Conservation (phyloP, 768 basidiomycete species). For the Saitozyma sp. region DNA sequence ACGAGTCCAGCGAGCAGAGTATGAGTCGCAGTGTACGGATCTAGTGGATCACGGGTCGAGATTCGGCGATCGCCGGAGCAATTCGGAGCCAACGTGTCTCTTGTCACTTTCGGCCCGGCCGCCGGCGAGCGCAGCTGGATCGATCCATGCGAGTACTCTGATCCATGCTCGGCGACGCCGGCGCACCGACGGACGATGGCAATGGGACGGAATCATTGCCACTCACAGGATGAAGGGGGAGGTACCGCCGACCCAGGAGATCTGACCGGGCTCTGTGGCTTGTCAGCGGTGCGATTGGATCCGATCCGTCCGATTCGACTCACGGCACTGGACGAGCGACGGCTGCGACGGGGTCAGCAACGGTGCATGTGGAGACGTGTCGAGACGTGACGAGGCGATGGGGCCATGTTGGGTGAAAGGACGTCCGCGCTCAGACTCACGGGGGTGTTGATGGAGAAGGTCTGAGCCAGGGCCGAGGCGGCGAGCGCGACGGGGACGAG, state of each 20-base stretch:
- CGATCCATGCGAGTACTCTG: no score
- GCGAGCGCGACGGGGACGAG: slow-evolving; percentile 32
- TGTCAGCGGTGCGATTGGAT: background rate
- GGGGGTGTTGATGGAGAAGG: slow-evolving; percentile 46
- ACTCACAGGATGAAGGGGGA: slow-evolving; percentile 49
- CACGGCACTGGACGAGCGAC: slow-evolving; percentile 45
- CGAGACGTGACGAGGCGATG: background rate
- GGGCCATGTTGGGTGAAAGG: no score
- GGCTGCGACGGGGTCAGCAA: slow-evolving; percentile 29
- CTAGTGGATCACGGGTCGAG: background rate
- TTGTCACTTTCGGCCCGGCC: no score
- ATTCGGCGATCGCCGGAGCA: background rate
- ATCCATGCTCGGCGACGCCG: no score
- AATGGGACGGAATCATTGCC: background rate
- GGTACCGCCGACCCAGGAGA: slow-evolving; percentile 42
- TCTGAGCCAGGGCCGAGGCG: slow-evolving; percentile 41
- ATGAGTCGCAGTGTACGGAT: background rate
- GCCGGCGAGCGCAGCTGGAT: no score
- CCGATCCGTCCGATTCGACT: slow-evolving; percentile 5
- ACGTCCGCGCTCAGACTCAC: slow-evolving; percentile 21
- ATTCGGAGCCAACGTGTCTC: background rate
- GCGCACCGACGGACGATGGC: background rate
- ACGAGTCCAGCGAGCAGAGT: background rate
- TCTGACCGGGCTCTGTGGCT: slow-evolving; percentile 29
- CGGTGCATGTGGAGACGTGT: background rate